Conservation (phyloP, 495 filamentous ascomycete species). For the Annulohypoxylon maeteangense region DNA sequence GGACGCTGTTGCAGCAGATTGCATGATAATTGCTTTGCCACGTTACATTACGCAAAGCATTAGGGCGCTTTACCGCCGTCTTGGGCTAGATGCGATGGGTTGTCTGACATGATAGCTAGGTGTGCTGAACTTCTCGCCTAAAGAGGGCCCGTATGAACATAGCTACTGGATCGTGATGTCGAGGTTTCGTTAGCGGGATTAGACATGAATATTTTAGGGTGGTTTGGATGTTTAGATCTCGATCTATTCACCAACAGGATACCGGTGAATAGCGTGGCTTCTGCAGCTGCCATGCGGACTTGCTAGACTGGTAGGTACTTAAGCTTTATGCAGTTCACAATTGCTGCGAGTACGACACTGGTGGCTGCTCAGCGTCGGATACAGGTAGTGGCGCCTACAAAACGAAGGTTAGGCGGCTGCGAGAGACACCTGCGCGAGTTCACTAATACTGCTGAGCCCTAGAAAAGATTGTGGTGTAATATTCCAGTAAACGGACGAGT, state of each 20-base stretch:
- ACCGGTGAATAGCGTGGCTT: not conserved
- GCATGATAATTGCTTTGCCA: slow-evolving; percentile 28
- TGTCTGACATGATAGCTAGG: slow-evolving; percentile 24
- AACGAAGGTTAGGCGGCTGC: not conserved
- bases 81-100: slow-evolving; percentile 3
- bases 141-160: not conserved
- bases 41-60: slow-evolving; percentile 25
- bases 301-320: too few species aligned
- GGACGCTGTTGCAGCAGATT: slow-evolving; percentile 6
- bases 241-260: not conserved
- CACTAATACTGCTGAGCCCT: not conserved
- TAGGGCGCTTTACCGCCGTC: slow-evolving; percentile 14
- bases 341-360: slow-evolving; percentile 8
- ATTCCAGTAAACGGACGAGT: slow-evolving; percentile 27
- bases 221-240: not conserved
- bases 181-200: not conserved
- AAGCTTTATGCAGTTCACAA: slow-evolving; percentile 4
- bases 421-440: slow-evolving; percentile 8
- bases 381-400: slow-evolving; percentile 1
- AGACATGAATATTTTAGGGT: too few species aligned
- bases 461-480: slow-evolving; percentile 1
- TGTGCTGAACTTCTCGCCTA: slow-evolving; percentile 9
- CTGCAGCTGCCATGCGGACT: not conserved
- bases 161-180: not conserved
- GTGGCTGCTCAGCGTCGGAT: slow-evolving; percentile 12